Percentiles rank a stretch among this genome's conserved stretches.
Evolutionary conservation across 768 basidiomycete genomes (phyloP).

Genomic region (Suillus sp.): DNA sequence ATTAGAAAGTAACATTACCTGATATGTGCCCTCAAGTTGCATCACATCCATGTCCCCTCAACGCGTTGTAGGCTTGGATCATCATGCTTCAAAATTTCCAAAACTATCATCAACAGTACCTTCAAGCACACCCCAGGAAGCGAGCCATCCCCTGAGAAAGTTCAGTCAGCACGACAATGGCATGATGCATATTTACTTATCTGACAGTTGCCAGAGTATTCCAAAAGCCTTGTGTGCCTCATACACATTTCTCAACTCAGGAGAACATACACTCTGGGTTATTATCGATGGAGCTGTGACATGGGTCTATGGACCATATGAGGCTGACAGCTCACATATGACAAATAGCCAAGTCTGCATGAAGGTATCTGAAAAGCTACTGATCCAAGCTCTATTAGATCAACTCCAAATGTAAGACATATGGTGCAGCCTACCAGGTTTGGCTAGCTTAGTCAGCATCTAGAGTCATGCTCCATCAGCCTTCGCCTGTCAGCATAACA

Average conservation of each 20-base stretch:
- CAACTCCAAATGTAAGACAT: neutral
- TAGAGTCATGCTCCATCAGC: too few species aligned
- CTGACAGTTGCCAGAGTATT: conserved; percentile 86
- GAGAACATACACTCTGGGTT: conserved; percentile 66
- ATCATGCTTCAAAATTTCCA: conserved; percentile 79
- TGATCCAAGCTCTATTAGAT: conserved; percentile 15
- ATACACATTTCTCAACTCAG: conserved; percentile 46
- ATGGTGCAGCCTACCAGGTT: neutral
- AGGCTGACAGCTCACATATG: conserved; percentile 81
- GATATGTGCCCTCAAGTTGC: conserved; percentile 87
- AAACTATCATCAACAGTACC: conserved; percentile 82
- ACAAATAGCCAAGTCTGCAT: conserved; percentile 63
- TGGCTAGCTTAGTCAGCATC: too few species aligned
- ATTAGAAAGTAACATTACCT: conserved; percentile 51
- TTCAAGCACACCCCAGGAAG: conserved; percentile 83
- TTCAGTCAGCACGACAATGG: conserved; percentile 13
- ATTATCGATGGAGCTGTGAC: conserved; percentile 63
- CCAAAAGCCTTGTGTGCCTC: conserved; percentile 88
- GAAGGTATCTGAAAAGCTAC: conserved; percentile 75
- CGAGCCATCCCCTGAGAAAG: conserved; percentile 69
- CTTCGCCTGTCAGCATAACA: too few species aligned
- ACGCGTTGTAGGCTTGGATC: conserved; percentile 74
- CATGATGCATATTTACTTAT: conserved; percentile 40
- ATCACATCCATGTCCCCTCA: conserved; percentile 97
- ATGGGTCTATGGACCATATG: conserved; percentile 76